A percentile compares a stretch with the other conserved stretches of the same genome.
These are phyloP conservation scores for Barbatosphaeria neglecta DNA, from an alignment of 495 filamentous ascomycete species.

Conservation along the genomic window DNA sequence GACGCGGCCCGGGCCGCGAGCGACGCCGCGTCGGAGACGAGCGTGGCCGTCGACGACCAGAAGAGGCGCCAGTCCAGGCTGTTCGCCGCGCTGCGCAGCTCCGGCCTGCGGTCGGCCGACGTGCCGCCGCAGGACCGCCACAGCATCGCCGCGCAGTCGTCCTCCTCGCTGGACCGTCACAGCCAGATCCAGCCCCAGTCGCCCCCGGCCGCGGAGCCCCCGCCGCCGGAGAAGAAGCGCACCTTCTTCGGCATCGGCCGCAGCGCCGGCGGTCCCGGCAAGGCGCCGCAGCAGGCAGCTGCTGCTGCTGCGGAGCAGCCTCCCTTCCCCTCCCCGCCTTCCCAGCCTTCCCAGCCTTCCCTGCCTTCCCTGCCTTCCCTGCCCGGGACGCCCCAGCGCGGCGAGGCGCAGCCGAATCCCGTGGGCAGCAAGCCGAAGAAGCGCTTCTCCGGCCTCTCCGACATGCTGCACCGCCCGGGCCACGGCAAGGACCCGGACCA, in stretches of 20 bases:
- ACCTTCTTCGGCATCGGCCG: conserved; percentile 4
- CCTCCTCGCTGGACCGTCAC: neutral
- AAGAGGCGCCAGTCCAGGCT: conserved; percentile 11
- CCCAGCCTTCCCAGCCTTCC: too few species aligned
- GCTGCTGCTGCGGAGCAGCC: conserved; percentile 18
- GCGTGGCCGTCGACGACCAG: conserved; percentile 19
- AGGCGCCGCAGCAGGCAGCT: too few species aligned
- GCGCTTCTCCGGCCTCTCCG: conserved; percentile 18
- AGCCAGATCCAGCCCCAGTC: neutral
- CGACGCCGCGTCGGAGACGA: conserved; percentile 25
- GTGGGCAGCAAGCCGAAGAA: conserved; percentile 15
- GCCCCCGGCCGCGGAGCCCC: neutral
- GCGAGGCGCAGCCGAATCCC: neutral
- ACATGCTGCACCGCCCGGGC: conserved; percentile 10
- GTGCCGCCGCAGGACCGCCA: neutral
- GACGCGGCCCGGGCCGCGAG: conserved; percentile 7
- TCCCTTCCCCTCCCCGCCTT: conserved; percentile 1
- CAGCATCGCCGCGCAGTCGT: neutral
- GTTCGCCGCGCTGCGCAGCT: neutral
- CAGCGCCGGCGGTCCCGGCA: conserved; percentile 7
- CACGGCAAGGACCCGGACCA: conserved; percentile 1
- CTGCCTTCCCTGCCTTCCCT: too few species aligned
- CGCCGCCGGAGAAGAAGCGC: conserved; percentile 7
- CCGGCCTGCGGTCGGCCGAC: neutral
- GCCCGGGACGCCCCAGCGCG: too few species aligned